These are phyloP conservation scores for Metschnikowia arizonensis DNA, from an alignment of 805 yeast genomes.

Conservation along the genomic window DNA sequence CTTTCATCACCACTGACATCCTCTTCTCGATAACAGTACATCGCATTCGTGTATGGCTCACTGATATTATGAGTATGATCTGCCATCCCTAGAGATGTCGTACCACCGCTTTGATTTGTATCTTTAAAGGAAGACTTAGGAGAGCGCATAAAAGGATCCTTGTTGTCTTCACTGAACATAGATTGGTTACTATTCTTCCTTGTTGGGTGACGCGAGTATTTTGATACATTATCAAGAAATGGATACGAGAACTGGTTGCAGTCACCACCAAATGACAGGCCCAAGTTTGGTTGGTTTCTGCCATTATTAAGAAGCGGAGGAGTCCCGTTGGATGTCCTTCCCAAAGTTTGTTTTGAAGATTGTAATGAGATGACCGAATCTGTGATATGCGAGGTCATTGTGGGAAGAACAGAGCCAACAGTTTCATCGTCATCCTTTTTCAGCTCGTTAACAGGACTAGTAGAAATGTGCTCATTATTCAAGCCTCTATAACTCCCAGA, in stretches of 20 bases:
- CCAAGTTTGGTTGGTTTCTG: slow-evolving; percentile 1
- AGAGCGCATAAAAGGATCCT: slow-evolving; percentile 9
- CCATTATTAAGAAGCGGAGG: slow-evolving; percentile 16
- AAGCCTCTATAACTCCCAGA: slow-evolving; percentile 14
- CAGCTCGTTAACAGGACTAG: slow-evolving; percentile 11
- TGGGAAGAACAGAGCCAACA: slow-evolving; percentile 2
- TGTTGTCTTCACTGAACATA: slow-evolving; percentile 13
- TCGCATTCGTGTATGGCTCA: slow-evolving; percentile 26
- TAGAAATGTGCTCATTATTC: slow-evolving; percentile 8
- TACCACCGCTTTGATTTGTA: background rate
- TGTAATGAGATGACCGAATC: slow-evolving; percentile 25
- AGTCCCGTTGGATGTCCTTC: slow-evolving; percentile 15
- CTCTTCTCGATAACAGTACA: slow-evolving; percentile 27
- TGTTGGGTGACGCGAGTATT: slow-evolving; percentile 13
- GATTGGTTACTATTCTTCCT: slow-evolving; percentile 15
- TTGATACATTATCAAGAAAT: slow-evolving; percentile 20
- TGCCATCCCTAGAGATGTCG: slow-evolving; percentile 1
- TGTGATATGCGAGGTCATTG: slow-evolving; percentile 10
- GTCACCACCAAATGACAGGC: slow-evolving; percentile 5
- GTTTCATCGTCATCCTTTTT: slow-evolving; percentile 11
- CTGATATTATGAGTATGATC: slow-evolving; percentile 19
- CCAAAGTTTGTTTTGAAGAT: slow-evolving; percentile 18
- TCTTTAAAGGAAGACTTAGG: slow-evolving; percentile 13
- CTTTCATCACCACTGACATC: slow-evolving; percentile 27
- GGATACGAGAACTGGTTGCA: slow-evolving; percentile 22